Evolutionary conservation across 2,329 filamentous ascomycete species (phyloP).

Genomic region (Colletotrichum tropicicola): DNA sequence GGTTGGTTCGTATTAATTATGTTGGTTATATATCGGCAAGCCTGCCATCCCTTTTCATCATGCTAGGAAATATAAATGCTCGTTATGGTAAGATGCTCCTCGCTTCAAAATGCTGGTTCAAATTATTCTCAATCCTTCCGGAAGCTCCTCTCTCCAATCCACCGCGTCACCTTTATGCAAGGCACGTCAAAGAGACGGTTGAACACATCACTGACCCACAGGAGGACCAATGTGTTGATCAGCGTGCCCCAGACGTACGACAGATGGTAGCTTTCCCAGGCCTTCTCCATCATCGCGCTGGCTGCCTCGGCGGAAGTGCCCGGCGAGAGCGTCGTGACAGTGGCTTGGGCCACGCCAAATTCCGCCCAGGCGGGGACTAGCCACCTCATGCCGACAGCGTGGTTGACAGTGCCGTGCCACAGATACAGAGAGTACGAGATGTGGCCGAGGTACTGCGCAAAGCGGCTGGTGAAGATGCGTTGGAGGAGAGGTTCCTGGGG

Average conservation of each 20-base stretch:
- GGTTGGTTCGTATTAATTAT: neutral
- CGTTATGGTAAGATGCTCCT: too few relatives aligned
- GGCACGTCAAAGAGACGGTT: constrained; percentile 5
- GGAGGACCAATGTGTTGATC: constrained; percentile 6
- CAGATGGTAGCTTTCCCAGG: neutral
- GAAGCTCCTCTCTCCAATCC: constrained; percentile 10
- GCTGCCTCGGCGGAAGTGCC: neutral
- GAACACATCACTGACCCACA: constrained; percentile 13
- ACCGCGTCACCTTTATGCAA: neutral
- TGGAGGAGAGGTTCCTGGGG: constrained; percentile 48
- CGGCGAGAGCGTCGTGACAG: neutral
- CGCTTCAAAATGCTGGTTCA: too few relatives aligned
- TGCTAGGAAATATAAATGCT: too few relatives aligned
- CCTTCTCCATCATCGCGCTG: neutral
- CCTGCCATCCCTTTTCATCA: too few relatives aligned
- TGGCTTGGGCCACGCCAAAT: neutral
- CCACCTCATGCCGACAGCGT: constrained; percentile 50
- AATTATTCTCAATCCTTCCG: neutral
- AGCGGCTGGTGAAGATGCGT: constrained; percentile 55
- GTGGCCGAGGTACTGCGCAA: constrained; percentile 67
- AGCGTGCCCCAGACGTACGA: neutral
- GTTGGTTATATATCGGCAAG: neutral
- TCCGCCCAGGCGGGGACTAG: neutral
- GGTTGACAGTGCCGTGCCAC: constrained; percentile 65
- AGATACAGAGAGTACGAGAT: constrained; percentile 70